phyloP scores from a whole-genome alignment of 768 basidiomycete species.

The Hygrocybe punicea region DNA sequence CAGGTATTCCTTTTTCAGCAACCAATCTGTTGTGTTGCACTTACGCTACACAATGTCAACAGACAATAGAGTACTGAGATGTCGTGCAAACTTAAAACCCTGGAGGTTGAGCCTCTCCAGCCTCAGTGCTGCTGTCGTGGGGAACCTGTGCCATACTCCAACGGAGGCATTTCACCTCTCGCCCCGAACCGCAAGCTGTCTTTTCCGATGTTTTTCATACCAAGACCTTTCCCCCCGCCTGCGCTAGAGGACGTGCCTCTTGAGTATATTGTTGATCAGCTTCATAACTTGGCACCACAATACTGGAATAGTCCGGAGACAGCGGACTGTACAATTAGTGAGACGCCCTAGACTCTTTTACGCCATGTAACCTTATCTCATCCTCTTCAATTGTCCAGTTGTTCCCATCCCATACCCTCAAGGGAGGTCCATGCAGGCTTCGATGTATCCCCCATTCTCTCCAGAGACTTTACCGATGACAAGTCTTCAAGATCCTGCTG shows the following conservation, averaged over 20 bases:
- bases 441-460: constrained; percentile 27
- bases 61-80: constrained; percentile 31
- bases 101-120: constrained; percentile 25
- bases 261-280: constrained; percentile 69
- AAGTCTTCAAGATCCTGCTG: constrained; percentile 41
- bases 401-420: constrained; percentile 48
- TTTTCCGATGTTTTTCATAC: constrained; percentile 43
- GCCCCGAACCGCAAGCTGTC: constrained; percentile 16
- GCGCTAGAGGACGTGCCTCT: constrained; percentile 60
- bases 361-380: constrained; percentile 5
- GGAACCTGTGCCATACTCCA: constrained; percentile 30
- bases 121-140: constrained; percentile 38
- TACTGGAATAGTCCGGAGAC: constrained; percentile 77
- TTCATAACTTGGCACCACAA: constrained; percentile 59
- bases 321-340: constrained; percentile 76
- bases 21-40: too few relatives aligned
- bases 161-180: not conserved
- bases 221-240: constrained; percentile 62
- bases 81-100: constrained; percentile 29
- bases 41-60: constrained; percentile 21
- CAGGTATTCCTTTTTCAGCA: too few relatives aligned
- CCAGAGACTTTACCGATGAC: constrained; percentile 31
- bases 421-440: constrained; percentile 33
- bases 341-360: constrained; percentile 16
- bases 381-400: constrained; percentile 33